A percentile compares a stretch with the other conserved stretches of the same genome.
These are phyloP conservation scores for Rhizoclosmatium globosum DNA, from an alignment of 192 early-diverging fungal species.

Conservation along the genomic window DNA sequence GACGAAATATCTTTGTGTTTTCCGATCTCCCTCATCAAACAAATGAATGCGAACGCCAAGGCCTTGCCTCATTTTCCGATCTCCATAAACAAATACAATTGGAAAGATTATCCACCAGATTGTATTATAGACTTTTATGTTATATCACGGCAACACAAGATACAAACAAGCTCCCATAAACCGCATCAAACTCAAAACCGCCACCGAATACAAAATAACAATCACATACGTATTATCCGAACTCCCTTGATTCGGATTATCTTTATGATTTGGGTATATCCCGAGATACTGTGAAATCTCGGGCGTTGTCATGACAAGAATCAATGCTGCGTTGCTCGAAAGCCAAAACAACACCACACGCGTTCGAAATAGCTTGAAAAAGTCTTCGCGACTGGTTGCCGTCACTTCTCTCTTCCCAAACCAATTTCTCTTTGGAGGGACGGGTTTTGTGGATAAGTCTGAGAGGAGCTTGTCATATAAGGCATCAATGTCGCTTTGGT, in stretches of 20 bases:
- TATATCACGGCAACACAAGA: constrained; percentile 15
- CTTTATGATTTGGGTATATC: background rate
- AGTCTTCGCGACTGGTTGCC: constrained; percentile 48
- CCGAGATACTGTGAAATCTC: constrained; percentile 27
- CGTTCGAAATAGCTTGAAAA: constrained; percentile 59
- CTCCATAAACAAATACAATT: too few species aligned
- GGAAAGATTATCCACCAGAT: too few species aligned
- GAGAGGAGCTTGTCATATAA: constrained; percentile 48
- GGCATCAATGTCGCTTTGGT: constrained; percentile 57
- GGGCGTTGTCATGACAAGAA: constrained; percentile 51
- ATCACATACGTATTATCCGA: too few species aligned
- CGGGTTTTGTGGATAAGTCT: constrained; percentile 31
- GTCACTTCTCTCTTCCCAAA: background rate
- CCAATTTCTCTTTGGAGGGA: background rate
- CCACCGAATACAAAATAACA: constrained; percentile 73
- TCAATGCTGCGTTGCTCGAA: constrained; percentile 50
- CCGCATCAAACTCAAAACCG: constrained; percentile 71
- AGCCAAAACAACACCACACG: constrained; percentile 58
- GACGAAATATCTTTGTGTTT: too few species aligned
- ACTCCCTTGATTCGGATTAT: too few species aligned
- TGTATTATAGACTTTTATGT: background rate
- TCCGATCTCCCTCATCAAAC: too few species aligned
- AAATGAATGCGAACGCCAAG: too few species aligned
- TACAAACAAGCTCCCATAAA: constrained; percentile 67
- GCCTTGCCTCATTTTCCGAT: too few species aligned